Percentiles rank a stretch among this genome's conserved stretches.
Evolutionary conservation across 192 early-diverging fungal species (phyloP).

Genomic region (Backusella tuberculispora): DNA sequence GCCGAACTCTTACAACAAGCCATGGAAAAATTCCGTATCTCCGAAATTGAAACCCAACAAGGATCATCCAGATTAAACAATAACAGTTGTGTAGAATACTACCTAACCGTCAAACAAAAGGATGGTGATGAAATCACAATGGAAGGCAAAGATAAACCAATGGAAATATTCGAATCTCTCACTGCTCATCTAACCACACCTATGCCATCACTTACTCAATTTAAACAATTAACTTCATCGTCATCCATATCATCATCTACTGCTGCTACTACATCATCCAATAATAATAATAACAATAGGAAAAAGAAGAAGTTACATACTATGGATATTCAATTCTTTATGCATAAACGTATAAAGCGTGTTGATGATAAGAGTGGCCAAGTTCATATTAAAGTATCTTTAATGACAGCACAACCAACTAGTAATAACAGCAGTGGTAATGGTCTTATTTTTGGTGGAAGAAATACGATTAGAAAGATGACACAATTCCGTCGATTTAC

Average conservation of each 20-base stretch:
- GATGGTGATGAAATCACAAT: slow-evolving; percentile 49
- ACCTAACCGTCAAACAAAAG: slow-evolving; percentile 47
- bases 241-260: too few relatives aligned
- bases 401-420: neutral
- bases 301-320: slow-evolving; percentile 12
- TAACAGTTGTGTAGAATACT: slow-evolving; percentile 43
- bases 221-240: slow-evolving; percentile 14
- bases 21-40: slow-evolving; percentile 54
- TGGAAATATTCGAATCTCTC: slow-evolving; percentile 52
- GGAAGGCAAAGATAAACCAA: slow-evolving; percentile 48
- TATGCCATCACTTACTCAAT: slow-evolving; percentile 47
- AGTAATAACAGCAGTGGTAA: neutral
- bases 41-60: slow-evolving; percentile 45
- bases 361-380: slow-evolving; percentile 27
- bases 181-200: slow-evolving; percentile 48
- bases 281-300: neutral
- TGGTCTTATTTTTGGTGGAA: neutral
- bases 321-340: slow-evolving; percentile 42
- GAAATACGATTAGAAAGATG: slow-evolving; percentile 19
- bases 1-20: slow-evolving; percentile 52
- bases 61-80: slow-evolving; percentile 28
- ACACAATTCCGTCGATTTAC: slow-evolving; percentile 13
- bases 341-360: slow-evolving; percentile 50
- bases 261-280: neutral
- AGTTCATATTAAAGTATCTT: slow-evolving; percentile 32